phyloP scores from a whole-genome alignment of 371 early-diverging fungal genomes.

The Amoeboaphelidium protococcarum region DNA sequence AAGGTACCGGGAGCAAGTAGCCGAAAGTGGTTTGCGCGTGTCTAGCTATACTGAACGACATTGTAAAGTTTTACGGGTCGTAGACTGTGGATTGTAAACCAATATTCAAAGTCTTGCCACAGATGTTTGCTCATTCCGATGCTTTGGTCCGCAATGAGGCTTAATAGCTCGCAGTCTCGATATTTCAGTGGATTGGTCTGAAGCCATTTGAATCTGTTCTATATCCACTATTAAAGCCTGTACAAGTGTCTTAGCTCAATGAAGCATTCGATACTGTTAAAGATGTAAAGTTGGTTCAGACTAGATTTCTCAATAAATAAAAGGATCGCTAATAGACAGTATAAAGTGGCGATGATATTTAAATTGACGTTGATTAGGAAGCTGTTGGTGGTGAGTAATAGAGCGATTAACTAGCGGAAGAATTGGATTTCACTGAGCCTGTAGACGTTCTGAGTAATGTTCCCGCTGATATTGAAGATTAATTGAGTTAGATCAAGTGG shows the following conservation, averaged over 20 bases:
- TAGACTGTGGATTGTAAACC: conserved; percentile 49
- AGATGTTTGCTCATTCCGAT: conserved; percentile 75
- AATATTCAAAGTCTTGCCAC: conserved; percentile 49
- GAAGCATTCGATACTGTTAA: conserved; percentile 30
- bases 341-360: conserved; percentile 2
- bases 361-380: neutral
- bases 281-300: neutral
- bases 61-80: conserved; percentile 48
- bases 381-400: neutral
- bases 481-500: conserved; percentile 65
- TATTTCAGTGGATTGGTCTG: conserved; percentile 51
- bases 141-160: conserved; percentile 68
- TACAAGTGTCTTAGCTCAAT: conserved; percentile 50
- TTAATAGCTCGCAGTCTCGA: conserved; percentile 35
- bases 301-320: neutral
- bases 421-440: conserved; percentile 60
- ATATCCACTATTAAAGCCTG: conserved; percentile 33
- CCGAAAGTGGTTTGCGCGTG: conserved; percentile 66
- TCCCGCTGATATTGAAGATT: conserved; percentile 41
- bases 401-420: conserved; percentile 26
- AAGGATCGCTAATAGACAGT: conserved; percentile 1
- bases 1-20: conserved; percentile 37
- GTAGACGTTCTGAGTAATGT: conserved; percentile 64
- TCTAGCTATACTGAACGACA: conserved; percentile 35
- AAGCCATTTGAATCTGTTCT: conserved; percentile 26